Percentiles rank a stretch among this genome's conserved stretches.
These are phyloP conservation scores for Leccinum colubrinum DNA, from an alignment of 1,284 basidiomycete species.

Conservation along the genomic window DNA sequence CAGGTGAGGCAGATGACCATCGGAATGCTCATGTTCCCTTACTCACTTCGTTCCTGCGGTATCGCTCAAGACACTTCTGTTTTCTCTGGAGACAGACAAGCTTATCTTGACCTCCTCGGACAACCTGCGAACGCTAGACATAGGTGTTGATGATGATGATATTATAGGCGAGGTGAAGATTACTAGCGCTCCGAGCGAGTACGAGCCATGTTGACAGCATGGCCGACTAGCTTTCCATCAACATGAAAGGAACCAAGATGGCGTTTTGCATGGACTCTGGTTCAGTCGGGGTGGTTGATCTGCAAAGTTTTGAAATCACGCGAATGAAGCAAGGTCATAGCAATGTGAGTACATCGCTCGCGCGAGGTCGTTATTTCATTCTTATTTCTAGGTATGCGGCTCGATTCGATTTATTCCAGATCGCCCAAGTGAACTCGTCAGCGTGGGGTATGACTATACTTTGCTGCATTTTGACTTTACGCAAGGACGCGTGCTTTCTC, in stretches of 20 bases:
- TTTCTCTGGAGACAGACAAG: slow-evolving; percentile 43
- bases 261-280: slow-evolving; percentile 73
- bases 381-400: slow-evolving; percentile 57
- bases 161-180: slow-evolving; percentile 63
- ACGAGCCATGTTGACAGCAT: slow-evolving; percentile 29
- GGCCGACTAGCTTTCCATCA: slow-evolving; percentile 57
- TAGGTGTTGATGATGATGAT: slow-evolving; percentile 56
- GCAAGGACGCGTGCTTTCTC: slow-evolving; percentile 57
- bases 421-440: slow-evolving; percentile 67
- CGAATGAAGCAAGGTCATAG: slow-evolving; percentile 62
- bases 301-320: slow-evolving; percentile 43
- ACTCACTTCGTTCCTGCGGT: slow-evolving; percentile 15
- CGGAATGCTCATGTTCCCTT: background rate
- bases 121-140: slow-evolving; percentile 40
- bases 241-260: slow-evolving; percentile 51
- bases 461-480: slow-evolving; percentile 66
- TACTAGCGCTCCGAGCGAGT: background rate
- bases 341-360: slow-evolving; percentile 45
- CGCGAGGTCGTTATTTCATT: background rate
- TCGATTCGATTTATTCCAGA: slow-evolving; percentile 67
- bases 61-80: slow-evolving; percentile 36
- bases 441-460: slow-evolving; percentile 71
- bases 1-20: slow-evolving; percentile 39
- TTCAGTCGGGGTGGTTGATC: slow-evolving; percentile 59
- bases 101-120: slow-evolving; percentile 51